phyloP scores from a whole-genome alignment of 768 basidiomycete genomes.

The Coprinopsis cinerea region DNA sequence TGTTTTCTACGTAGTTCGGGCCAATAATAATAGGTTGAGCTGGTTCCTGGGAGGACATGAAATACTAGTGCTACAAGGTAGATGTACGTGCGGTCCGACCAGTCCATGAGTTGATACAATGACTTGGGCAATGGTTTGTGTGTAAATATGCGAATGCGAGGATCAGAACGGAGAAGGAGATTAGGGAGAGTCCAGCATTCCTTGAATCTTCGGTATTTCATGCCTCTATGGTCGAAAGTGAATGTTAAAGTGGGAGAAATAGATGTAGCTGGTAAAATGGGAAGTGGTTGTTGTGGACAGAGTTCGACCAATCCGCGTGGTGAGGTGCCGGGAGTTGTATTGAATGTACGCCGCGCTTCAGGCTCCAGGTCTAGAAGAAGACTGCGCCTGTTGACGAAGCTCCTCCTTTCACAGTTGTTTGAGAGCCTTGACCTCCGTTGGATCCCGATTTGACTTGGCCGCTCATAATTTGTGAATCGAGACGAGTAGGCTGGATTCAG shows the following conservation, averaged over 20 bases:
- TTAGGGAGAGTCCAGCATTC: too few species aligned
- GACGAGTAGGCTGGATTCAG: background rate
- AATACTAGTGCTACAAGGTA: conserved; percentile 11
- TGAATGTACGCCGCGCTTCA: conserved; percentile 9
- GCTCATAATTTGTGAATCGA: conserved; percentile 25
- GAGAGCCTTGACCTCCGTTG: conserved; percentile 23
- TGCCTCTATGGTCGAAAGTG: too few species aligned
- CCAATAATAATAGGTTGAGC: conserved; percentile 2
- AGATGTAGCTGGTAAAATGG: too few species aligned
- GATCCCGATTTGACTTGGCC: conserved; percentile 28
- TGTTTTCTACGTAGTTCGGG: background rate
- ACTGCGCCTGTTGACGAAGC: conserved; percentile 48
- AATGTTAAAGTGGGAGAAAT: too few species aligned
- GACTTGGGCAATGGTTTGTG: too few species aligned
- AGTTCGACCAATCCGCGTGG: too few species aligned
- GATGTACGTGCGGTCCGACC: conserved; percentile 2
- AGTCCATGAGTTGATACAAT: conserved; percentile 1
- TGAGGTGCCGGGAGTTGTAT: conserved; percentile 4
- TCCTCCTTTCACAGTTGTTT: conserved; percentile 41
- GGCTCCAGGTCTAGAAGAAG: conserved; percentile 46
- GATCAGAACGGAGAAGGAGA: too few species aligned
- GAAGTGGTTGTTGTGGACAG: too few species aligned
- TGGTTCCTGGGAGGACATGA: background rate
- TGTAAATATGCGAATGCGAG: too few species aligned
- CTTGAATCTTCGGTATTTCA: too few species aligned